Evolutionary conservation across 1,139 yeast species (phyloP), one percentile per base, ranked within the genome.

Genomic region (Kurtzmaniella quercitrusa): DNA sequence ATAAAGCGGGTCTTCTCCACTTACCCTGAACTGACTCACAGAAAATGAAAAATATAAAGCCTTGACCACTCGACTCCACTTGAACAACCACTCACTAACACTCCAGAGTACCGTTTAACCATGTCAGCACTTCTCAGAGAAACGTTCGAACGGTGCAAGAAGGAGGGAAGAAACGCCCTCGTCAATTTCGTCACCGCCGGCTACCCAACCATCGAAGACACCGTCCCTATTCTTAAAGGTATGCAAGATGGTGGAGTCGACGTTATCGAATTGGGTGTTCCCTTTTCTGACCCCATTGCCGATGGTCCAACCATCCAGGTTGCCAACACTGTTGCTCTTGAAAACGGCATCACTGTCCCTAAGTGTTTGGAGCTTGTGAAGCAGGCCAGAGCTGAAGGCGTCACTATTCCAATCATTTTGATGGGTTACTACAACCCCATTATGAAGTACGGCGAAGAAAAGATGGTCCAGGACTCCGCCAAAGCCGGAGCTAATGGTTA

Each of bases 371-470:
- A 86, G 14, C 63, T 88, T 47, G 88, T 93, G 27, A 65, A 69
- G 45, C 62, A 78, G 53, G 98, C 98, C 23, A 81, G 99, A 68
- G 67, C 66, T 6, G 77, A 74, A 39, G 98, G 98, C 45, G 87
- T 94, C 44, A 81, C 88, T 36, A 81, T 90, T 15, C 99, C 99
- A 24, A 77, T 93, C 46, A 74, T 93, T 43, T 76, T 93, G 47
- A 93, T 93, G 99, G 99, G 99, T 45, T 93, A 93, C 75, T 93
- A 90, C 70, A 93, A 93, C 66, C 99, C 99, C 16, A 82, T 93
- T 50, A 63, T 89, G 65, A 85, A 79, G 55, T 93, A 85, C 61
- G 98, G 98, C 43, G 98, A 93, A 67, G 83, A 84, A 57, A 75
- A 80, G 62, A 75, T 93, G 69, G 80, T 90, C 50, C 69, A 75